Conservation (phyloP, 129 eudicot species). For the Oenanthe sinensis region DNA sequence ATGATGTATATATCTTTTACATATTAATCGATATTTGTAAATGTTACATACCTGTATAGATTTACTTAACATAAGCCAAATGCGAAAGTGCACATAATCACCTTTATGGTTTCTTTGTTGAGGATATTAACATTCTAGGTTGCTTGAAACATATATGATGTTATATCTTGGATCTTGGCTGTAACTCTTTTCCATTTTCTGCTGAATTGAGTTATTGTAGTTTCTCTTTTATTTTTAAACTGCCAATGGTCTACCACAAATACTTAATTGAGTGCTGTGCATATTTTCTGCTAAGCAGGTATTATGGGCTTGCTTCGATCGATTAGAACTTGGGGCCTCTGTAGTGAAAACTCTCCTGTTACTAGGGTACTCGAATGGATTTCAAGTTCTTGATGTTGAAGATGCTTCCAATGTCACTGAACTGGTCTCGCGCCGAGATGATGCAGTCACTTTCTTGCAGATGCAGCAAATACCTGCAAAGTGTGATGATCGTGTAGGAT, state of each 20-base stretch:
- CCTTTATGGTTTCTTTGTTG: neutral
- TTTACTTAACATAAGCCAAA: neutral
- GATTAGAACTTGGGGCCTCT: slow-evolving; percentile 55
- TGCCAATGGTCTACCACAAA: neutral
- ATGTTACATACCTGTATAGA: neutral
- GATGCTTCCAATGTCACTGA: slow-evolving; percentile 77
- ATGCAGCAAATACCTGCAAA: slow-evolving; percentile 73
- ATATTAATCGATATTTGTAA: no score
- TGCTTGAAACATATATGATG: neutral
- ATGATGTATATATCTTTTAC: neutral
- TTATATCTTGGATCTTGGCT: neutral
- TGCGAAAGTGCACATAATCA: neutral
- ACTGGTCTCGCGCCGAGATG: slow-evolving; percentile 86
- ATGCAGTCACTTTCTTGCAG: slow-evolving; percentile 81
- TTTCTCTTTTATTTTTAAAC: neutral
- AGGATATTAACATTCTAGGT: neutral
- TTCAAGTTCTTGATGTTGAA: slow-evolving; percentile 95
- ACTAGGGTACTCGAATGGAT: slow-evolving; percentile 88
- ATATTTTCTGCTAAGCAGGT: slow-evolving; percentile 43
- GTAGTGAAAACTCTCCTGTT: slow-evolving; percentile 54
- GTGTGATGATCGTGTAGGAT: slow-evolving; percentile 47
- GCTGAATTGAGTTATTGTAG: neutral
- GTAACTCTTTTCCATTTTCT: neutral
- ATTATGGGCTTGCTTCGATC: slow-evolving; percentile 88
- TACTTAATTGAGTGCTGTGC: neutral